Evolutionary conservation across 495 filamentous ascomycete species (phyloP), one percentile per base, ranked within the genome.

Genomic region (Tricharina praecox): DNA sequence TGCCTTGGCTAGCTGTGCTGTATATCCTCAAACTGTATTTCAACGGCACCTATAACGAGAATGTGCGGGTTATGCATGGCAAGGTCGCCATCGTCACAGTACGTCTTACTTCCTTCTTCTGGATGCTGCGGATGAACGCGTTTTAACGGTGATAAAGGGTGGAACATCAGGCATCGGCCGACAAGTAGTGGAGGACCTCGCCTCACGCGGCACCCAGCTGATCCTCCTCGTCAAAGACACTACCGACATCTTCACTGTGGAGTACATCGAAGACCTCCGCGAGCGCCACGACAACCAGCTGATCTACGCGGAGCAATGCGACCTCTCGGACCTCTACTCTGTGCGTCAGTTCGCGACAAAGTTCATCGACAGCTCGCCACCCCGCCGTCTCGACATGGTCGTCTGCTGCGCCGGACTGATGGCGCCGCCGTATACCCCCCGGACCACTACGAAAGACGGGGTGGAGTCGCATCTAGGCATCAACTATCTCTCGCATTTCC

Each of bases 401-500:
- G 76, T 99, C 36, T 71, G 95, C 15, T 92, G 85, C 63, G 90
- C 76, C 3, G 77, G 78, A 28, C 78, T 78, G 0, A 63, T 81
- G 33, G 88, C 81, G 0, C 75, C 85, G 1, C 73, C 68, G 2
- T 74, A 73, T 5, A 64, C 67, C 16, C 59, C 67, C 32, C 62
- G 72, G 10, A 61, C 55, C 0, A 63, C 71, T 23, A 87, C 83
- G 0, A 60, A 68, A 3, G 88, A 94, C 59, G 85, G 82, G 0
- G 65, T 96, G 13, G 88, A 96, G 63, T 71, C 73, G 48, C 85
- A 79, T 55, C 96, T 86, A 85, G 84, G 83, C 60, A 70, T 95
- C 46, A 96, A 99, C 60, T 99, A 86, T 59, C 75, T 99, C 4
- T 77, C 86, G 30, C 94, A 95, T 56, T 95, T 93, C 67, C 92